A percentile compares a stretch with the other conserved stretches of the same genome.
These are phyloP conservation scores for Teratosphaeriaceae sp. DNA, from an alignment of 2,329 filamentous ascomycete genomes.

Conservation along the genomic window DNA sequence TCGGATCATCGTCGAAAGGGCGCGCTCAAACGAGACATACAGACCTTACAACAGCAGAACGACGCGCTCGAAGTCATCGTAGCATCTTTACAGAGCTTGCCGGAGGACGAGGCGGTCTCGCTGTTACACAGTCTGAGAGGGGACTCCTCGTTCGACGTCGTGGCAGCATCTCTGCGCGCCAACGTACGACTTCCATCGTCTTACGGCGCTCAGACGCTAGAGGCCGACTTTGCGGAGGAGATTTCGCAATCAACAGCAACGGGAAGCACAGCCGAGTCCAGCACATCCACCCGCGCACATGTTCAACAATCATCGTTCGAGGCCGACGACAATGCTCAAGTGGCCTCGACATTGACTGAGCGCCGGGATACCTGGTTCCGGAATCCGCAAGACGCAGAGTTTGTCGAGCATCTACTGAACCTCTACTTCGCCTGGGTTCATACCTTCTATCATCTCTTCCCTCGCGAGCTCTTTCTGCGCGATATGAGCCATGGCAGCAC, in stretches of 20 bases:
- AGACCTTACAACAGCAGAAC: conserved; percentile 30
- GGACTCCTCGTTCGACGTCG: conserved; percentile 33
- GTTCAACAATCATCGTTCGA: conserved; percentile 14
- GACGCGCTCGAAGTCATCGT: conserved; percentile 36
- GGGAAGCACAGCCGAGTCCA: conserved; percentile 7
- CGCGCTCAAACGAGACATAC: conserved; percentile 35
- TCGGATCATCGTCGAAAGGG: conserved; percentile 42
- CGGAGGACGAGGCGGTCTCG: conserved; percentile 38
- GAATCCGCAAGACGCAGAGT: conserved; percentile 27
- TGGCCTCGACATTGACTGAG: conserved; percentile 2
- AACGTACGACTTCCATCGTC: conserved; percentile 31
- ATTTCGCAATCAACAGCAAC: conserved; percentile 15
- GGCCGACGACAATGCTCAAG: conserved; percentile 7
- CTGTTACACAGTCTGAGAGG: conserved; percentile 38
- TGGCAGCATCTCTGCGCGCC: conserved; percentile 36
- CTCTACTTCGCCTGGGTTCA: conserved; percentile 54
- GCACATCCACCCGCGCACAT: conserved; percentile 6
- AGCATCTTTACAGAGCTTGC: conserved; percentile 36
- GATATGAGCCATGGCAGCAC: conserved; percentile 56
- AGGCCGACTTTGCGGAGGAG: conserved; percentile 27
- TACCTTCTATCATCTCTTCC: conserved; percentile 66
- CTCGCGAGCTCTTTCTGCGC: conserved; percentile 62
- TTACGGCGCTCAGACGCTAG: conserved; percentile 26
- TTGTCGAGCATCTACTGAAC: conserved; percentile 30
- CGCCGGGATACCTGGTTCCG: conserved; percentile 21